Evolutionary conservation across 768 basidiomycete genomes (phyloP), one percentile per base, ranked within the genome.

Genomic region (Agaricus subrufescens): DNA sequence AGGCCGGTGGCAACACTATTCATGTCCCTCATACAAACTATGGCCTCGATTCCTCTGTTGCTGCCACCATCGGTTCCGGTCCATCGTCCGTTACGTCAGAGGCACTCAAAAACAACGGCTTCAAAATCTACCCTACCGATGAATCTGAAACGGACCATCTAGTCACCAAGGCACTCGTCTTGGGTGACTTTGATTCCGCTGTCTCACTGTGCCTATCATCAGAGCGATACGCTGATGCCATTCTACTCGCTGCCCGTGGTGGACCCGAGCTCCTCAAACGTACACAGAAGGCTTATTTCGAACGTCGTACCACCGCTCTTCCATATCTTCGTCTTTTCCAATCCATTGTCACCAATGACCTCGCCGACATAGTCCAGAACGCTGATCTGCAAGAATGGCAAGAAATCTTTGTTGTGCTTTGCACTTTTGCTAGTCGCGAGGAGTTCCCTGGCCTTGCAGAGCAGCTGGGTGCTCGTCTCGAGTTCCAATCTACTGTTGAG

Each of bases 261-360:
- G 94, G 94, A 0, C 80, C 87, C 0, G 93, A 92, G 30, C 84
- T 98, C 15, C 76, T 99, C 37, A 82, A 85, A 38, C 85, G 83
- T 52, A 96, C 94, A 0, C 94, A 98, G 66, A 91, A 91, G 68
- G 87, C 91, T 0, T 98, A 98, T 72, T 98, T 98, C 65, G 91
- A 90, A 65, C 81, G 84, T 30, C 82, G 85, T 51, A 90, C 91
- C 0, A 78, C 83, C 8, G 72, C 81, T 1, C 72, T 89, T 3
- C 91, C 95, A 0, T 98, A 96, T 70, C 83, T 98, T 25, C 89
- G 97, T 39, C 81, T 99, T 10, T 92, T 95, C 82, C 93, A 98
- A 67, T 91, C 88, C 11, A 90, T 99, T 61, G 91, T 96, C 57
- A 89, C 88, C 38, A 85, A 94, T 63, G 97, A 98, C 65, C 82